Conservation (phyloP, 1,139 yeast genomes). For the Geotrichum cucujoidarum region DNA sequence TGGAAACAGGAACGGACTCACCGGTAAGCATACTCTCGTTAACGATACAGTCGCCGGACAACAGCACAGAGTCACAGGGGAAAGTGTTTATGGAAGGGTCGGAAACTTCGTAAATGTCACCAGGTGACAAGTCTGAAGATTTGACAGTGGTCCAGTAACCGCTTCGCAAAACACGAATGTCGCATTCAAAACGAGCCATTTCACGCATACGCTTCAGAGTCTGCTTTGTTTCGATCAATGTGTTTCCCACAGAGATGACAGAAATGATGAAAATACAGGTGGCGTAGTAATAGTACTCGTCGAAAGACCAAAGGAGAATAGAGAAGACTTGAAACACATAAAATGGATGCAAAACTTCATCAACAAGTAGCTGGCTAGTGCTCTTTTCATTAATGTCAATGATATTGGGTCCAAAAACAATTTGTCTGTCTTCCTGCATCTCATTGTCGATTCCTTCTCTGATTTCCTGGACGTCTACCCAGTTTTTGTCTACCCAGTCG, state of each 20-base stretch:
- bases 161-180: slow-evolving; percentile 84
- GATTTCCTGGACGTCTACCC: slow-evolving; percentile 58
- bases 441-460: slow-evolving; percentile 71
- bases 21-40: slow-evolving; percentile 97
- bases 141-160: slow-evolving; percentile 86
- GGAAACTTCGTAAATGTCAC: slow-evolving; percentile 86
- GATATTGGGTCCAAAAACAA: slow-evolving; percentile 72
- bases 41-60: slow-evolving; percentile 89
- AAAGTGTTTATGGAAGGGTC: slow-evolving; percentile 70
- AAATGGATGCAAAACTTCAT: slow-evolving; percentile 91
- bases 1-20: slow-evolving; percentile 94
- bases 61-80: slow-evolving; percentile 85
- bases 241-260: slow-evolving; percentile 67
- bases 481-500: slow-evolving; percentile 75
- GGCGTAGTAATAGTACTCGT: slow-evolving; percentile 89
- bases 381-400: slow-evolving; percentile 75
- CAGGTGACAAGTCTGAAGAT: slow-evolving; percentile 87
- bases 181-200: slow-evolving; percentile 71
- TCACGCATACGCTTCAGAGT: slow-evolving; percentile 69
- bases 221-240: slow-evolving; percentile 75
- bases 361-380: slow-evolving; percentile 58
- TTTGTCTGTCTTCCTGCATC: slow-evolving; percentile 58
- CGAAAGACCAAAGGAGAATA: slow-evolving; percentile 84
- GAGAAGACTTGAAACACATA: slow-evolving; percentile 92
- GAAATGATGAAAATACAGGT: slow-evolving; percentile 86